Conservation (phyloP, 495 filamentous ascomycete species). For the Penicillium odoratum region DNA sequence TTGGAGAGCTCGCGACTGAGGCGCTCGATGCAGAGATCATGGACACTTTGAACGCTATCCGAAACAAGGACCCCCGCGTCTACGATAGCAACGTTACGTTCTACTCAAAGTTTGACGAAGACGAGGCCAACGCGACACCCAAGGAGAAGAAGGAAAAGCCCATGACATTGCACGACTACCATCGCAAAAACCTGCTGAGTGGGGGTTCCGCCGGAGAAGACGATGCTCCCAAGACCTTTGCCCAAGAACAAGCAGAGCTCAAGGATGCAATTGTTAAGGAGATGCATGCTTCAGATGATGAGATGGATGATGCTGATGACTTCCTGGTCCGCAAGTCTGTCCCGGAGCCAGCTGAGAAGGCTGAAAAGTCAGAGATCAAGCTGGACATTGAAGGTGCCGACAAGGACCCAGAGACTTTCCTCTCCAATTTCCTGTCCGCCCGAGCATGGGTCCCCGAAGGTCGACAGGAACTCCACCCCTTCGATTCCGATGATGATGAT, state of each 20-base stretch:
- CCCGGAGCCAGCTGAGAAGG: conserved; percentile 38
- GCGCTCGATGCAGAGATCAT: conserved; percentile 83
- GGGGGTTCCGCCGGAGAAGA: conserved; percentile 59
- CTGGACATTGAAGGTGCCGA: conserved; percentile 75
- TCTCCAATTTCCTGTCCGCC: conserved; percentile 85
- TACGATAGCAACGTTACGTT: conserved; percentile 80
- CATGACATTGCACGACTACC: conserved; percentile 86
- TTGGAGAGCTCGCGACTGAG: conserved; percentile 77
- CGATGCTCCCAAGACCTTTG: conserved; percentile 65
- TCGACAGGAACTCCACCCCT: conserved; percentile 60
- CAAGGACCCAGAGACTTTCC: conserved; percentile 83
- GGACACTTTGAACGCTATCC: conserved; percentile 81
- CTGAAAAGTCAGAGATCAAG: conserved; percentile 38
- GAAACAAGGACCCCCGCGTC: conserved; percentile 82
- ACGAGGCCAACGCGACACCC: conserved; percentile 19
- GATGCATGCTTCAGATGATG: conserved; percentile 62
- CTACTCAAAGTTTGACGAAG: conserved; percentile 63
- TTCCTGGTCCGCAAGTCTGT: conserved; percentile 66
- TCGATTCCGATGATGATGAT: conserved; percentile 91
- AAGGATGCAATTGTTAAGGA: conserved; percentile 74
- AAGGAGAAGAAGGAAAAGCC: conserved; percentile 71
- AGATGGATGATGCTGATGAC: conserved; percentile 65
- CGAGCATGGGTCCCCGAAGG: conserved; percentile 80
- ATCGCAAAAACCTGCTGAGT: conserved; percentile 77
- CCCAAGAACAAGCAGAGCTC: conserved; percentile 80